Percentiles rank a stretch among this genome's conserved stretches.
Evolutionary conservation across 1,284 basidiomycete genomes (phyloP).

Genomic region (Ceratorhiza oryzae-sativae): DNA sequence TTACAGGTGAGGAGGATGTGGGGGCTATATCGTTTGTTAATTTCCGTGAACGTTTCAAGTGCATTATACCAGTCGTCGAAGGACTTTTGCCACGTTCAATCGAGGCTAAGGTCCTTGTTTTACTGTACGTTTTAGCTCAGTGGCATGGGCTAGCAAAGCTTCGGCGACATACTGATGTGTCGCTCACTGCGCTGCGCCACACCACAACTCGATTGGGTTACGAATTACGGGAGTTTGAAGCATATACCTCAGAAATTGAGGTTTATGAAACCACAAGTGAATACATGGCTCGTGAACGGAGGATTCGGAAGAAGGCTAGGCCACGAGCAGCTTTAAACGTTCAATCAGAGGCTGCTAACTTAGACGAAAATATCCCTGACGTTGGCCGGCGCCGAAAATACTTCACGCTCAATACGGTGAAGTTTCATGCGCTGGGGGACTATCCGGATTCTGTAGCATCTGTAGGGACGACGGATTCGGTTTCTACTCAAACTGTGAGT

Average conservation of each 20-base stretch:
- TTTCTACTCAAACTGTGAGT: slow-evolving; percentile 50
- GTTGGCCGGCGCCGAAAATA: background rate
- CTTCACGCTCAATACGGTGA: slow-evolving; percentile 50
- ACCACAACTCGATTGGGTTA: slow-evolving; percentile 46
- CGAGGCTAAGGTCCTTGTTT: slow-evolving; percentile 46
- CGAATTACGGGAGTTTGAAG: slow-evolving; percentile 43
- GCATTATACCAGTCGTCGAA: slow-evolving; percentile 51
- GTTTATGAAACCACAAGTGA: slow-evolving; percentile 48
- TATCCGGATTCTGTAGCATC: slow-evolving; percentile 48
- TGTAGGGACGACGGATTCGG: slow-evolving; percentile 52
- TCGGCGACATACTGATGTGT: slow-evolving; percentile 48
- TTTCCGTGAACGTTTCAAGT: slow-evolving; percentile 44
- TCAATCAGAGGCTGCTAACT: background rate
- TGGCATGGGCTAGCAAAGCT: slow-evolving; percentile 54
- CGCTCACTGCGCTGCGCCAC: slow-evolving; percentile 45
- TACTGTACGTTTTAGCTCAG: slow-evolving; percentile 47
- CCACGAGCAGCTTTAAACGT: background rate
- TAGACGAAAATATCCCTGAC: too few relatives aligned
- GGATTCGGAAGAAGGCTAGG: background rate
- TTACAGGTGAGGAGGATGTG: slow-evolving; percentile 13
- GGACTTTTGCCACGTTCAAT: slow-evolving; percentile 47
- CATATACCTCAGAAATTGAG: slow-evolving; percentile 43
- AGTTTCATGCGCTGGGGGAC: slow-evolving; percentile 51
- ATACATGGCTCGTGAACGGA: slow-evolving; percentile 40
- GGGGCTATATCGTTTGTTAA: background rate